A percentile compares a stretch with the other conserved stretches of the same genome.
Evolutionary conservation across 805 yeast species (phyloP).

Genomic region (Phaffomyces thermotolerans): DNA sequence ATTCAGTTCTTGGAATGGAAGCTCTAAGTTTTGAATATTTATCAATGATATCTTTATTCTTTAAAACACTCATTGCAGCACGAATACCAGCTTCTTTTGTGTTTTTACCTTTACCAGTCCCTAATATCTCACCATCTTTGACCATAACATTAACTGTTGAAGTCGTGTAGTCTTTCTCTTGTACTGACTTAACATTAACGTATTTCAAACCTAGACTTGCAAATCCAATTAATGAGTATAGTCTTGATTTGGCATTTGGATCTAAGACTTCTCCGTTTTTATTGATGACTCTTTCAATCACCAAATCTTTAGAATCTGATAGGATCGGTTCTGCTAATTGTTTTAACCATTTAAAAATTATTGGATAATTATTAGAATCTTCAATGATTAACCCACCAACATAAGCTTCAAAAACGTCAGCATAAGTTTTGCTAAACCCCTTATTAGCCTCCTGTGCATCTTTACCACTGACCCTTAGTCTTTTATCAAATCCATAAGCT

Average conservation of each 20-base stretch:
- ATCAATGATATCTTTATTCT: slow-evolving; percentile 50
- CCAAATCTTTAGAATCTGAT: slow-evolving; percentile 12
- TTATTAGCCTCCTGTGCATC: slow-evolving; percentile 37
- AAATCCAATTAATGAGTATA: slow-evolving; percentile 75
- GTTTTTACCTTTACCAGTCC: slow-evolving; percentile 64
- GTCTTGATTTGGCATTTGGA: slow-evolving; percentile 65
- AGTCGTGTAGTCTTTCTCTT: slow-evolving; percentile 29
- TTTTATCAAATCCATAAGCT: slow-evolving; percentile 57
- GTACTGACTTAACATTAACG: slow-evolving; percentile 37
- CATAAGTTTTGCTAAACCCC: slow-evolving; percentile 66
- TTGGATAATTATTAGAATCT: slow-evolving; percentile 37
- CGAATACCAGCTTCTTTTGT: slow-evolving; percentile 71
- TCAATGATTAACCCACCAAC: slow-evolving; percentile 77
- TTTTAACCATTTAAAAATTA: slow-evolving; percentile 50
- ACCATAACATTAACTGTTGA: slow-evolving; percentile 62
- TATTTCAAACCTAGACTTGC: slow-evolving; percentile 53
- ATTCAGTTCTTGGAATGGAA: slow-evolving; percentile 36
- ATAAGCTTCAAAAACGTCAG: slow-evolving; percentile 93
- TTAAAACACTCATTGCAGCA: slow-evolving; percentile 79
- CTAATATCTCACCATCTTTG: slow-evolving; percentile 55
- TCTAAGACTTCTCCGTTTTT: slow-evolving; percentile 29
- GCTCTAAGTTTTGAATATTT: slow-evolving; percentile 55
- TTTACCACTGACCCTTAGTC: slow-evolving; percentile 36
- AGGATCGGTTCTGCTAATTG: slow-evolving; percentile 43
- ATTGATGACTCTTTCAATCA: neutral